These are phyloP conservation scores for Saccharomyces hybrid DNA, from an alignment of 1,139 yeast species.

Conservation along the genomic window DNA sequence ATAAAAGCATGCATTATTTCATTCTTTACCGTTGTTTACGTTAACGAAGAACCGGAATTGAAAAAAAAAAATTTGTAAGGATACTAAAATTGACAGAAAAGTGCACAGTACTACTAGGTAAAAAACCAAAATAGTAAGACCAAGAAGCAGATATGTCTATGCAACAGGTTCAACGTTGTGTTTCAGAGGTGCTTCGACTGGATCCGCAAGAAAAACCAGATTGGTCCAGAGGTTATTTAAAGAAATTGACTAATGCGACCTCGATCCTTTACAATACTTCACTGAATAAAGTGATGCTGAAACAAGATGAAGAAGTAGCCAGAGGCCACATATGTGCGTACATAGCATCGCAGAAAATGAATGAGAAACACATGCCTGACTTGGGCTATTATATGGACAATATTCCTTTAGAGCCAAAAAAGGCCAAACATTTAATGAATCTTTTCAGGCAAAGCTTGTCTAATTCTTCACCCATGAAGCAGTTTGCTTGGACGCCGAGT, in stretches of 20 bases:
- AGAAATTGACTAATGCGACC: conserved; percentile 42
- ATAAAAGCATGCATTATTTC: neutral
- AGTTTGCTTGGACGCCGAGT: conserved; percentile 26
- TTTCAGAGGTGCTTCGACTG: conserved; percentile 17
- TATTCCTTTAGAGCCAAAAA: conserved; percentile 53
- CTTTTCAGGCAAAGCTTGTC: conserved; percentile 35
- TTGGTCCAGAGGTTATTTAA: conserved; percentile 41
- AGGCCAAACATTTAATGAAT: conserved; percentile 36
- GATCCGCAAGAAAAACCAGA: conserved; percentile 28
- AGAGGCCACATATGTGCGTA: conserved; percentile 60
- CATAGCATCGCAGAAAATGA: conserved; percentile 47
- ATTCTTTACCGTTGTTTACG: neutral
- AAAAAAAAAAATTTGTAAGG: neutral
- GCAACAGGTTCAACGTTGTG: conserved; percentile 16
- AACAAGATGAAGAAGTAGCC: conserved; percentile 51
- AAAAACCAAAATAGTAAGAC: no score
- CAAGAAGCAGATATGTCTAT: conserved; percentile 9
- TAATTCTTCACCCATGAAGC: conserved; percentile 28
- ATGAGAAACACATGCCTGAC: conserved; percentile 38
- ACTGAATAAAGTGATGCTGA: conserved; percentile 40
- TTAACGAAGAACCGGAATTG: neutral
- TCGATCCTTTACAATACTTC: conserved; percentile 46
- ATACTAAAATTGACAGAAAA: no score
- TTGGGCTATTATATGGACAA: conserved; percentile 37
- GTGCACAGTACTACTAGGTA: neutral